These are phyloP conservation scores for Penicillium ochrochloron DNA, from an alignment of 495 filamentous ascomycete genomes.

Conservation along the genomic window DNA sequence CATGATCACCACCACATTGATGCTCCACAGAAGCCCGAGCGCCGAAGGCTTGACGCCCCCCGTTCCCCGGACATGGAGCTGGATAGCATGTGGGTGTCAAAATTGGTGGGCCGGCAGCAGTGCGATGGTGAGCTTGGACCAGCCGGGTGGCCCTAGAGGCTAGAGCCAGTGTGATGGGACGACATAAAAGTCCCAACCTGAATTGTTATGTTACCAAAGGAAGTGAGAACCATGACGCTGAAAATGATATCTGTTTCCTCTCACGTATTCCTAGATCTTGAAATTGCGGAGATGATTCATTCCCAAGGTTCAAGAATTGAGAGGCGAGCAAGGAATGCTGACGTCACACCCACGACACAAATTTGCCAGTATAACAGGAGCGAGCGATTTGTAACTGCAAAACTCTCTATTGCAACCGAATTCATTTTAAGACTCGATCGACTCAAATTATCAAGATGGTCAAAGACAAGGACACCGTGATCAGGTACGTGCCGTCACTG, in stretches of 20 bases:
- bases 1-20: neutral
- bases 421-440: neutral
- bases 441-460: constrained; percentile 51
- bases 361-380: neutral
- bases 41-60: neutral
- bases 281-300: neutral
- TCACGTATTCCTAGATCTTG: neutral
- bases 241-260: neutral
- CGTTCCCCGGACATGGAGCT: neutral
- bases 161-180: neutral
- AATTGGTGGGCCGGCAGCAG: neutral
- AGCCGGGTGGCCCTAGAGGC: neutral
- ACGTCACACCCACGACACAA: constrained; percentile 7
- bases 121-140: neutral
- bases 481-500: constrained; percentile 44
- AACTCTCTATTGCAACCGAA: neutral
- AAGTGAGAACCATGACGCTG: neutral
- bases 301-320: neutral
- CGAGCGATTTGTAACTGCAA: neutral
- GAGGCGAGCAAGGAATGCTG: neutral
- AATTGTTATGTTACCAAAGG: neutral
- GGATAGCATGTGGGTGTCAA: neutral
- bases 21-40: neutral
- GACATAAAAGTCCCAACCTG: neutral
- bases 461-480: constrained; percentile 61